Conservation (phyloP, 2,329 filamentous ascomycete genomes). For the Pseudogymnoascus sp. region DNA sequence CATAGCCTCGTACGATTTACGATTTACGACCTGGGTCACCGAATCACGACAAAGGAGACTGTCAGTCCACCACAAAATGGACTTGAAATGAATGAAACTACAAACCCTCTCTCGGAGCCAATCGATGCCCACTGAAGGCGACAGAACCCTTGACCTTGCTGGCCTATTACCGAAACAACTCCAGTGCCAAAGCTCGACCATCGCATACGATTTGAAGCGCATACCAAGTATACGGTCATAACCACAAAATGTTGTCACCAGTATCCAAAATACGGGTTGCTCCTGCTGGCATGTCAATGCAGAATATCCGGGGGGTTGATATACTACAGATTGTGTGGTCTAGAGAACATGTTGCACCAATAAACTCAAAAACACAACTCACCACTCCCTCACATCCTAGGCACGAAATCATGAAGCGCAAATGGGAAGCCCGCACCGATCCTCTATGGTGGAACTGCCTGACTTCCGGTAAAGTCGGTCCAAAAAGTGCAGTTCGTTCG, state of each 20-base stretch:
- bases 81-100: neutral
- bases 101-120: neutral
- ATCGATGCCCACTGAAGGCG: neutral
- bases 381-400: constrained; percentile 25
- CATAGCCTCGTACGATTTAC: neutral
- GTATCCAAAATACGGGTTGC: neutral
- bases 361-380: neutral
- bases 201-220: neutral
- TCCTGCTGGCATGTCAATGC: neutral
- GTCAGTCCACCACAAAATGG: neutral
- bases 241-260: neutral
- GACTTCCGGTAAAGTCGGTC: constrained; percentile 21
- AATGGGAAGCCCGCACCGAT: constrained; percentile 31
- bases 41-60: neutral
- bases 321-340: constrained; percentile 4
- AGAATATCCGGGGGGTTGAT: constrained; percentile 21
- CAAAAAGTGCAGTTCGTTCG: constrained; percentile 39
- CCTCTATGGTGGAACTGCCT: constrained; percentile 41
- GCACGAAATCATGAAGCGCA: constrained; percentile 30
- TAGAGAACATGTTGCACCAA: neutral
- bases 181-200: neutral
- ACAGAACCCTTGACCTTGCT: neutral
- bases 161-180: neutral
- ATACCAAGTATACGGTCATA: neutral
- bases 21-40: neutral